Evolutionary conservation across 177 flowering plant genomes (phyloP), one percentile per base, ranked within the genome.

Genomic region (Vitis hybrid): DNA sequence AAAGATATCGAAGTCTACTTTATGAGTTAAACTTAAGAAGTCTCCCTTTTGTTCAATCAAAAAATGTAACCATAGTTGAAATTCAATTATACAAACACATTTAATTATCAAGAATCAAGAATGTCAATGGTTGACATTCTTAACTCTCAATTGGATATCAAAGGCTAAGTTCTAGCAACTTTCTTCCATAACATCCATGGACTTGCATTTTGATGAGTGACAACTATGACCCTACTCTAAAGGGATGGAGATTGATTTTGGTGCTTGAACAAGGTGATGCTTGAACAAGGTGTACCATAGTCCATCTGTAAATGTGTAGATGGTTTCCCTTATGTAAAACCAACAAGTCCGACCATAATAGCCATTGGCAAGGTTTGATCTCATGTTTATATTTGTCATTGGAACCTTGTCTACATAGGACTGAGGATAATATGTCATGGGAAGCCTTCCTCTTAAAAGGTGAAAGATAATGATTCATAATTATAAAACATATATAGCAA

Each of bases 401-500:
- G 22, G 22, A 20, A 20, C 22, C 22, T 20, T 20, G 22, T 20
- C 22, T 20, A 20, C 22, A 20, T 20, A 20, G 22, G 22, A 20
- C 64, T 93, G 86, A 0, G 97, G 98, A 73, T 95, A 93, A 98
- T 55, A 20, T 20, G 99, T 90, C 89, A 91, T 85, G n/a, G 97
- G 98, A 56, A 92, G 74, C 78, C 92, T 84, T 73, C 97, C 97
- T 84, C 96, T 97, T 20, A 20, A 20, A 20, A 20, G 22, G 1
- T 92, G 79, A 45, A 62, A 10, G 31, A 3, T 16, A 39, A 22
- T 29, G 1, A n/a, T 7, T 22, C 2, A 50, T n/a, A 16, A 31
- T 9, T 10, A 2, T 19, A 19, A 19, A 19, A 19, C 20, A 19
- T 19, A 1, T 19, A 19, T 19, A 19, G 4, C 5, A 60, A 49